A percentile compares a stretch with the other conserved stretches of the same genome.
Evolutionary conservation across 805 yeast genomes (phyloP).

Genomic region (Vanderwaltozyma verrucispora): DNA sequence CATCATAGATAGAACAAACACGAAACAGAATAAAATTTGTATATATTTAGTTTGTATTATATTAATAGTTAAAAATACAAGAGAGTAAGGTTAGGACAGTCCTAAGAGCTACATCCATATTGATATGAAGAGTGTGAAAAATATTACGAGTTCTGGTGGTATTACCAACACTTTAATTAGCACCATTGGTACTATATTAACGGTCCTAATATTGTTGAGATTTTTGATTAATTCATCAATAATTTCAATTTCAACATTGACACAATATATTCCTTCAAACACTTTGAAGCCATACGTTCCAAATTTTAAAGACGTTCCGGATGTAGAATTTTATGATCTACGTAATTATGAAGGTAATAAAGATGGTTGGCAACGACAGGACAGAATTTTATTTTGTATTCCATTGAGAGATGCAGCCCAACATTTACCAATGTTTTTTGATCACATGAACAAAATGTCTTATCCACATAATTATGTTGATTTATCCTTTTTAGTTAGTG

Average conservation of each 20-base stretch:
- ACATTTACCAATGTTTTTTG: conserved; percentile 82
- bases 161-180: background rate
- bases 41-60: too few species aligned
- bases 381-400: conserved; percentile 74
- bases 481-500: conserved; percentile 76
- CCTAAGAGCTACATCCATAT: too few species aligned
- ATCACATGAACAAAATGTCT: conserved; percentile 66
- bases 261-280: background rate
- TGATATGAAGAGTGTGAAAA: conserved; percentile 1
- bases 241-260: background rate
- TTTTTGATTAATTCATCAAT: conserved; percentile 1
- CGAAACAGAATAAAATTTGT: too few species aligned
- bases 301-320: conserved; percentile 25
- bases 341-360: conserved; percentile 51
- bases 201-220: background rate
- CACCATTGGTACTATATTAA: background rate
- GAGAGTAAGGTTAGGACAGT: too few species aligned
- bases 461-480: conserved; percentile 85
- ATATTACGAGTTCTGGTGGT: background rate
- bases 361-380: conserved; percentile 71
- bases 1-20: too few species aligned
- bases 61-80: too few species aligned
- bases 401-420: conserved; percentile 89
- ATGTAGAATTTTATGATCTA: conserved; percentile 65
- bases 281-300: conserved; percentile 28